Base-by-base conservation (phyloP, 2,329 filamentous ascomycete species). In the Cytospora chrysosperma region DNA sequence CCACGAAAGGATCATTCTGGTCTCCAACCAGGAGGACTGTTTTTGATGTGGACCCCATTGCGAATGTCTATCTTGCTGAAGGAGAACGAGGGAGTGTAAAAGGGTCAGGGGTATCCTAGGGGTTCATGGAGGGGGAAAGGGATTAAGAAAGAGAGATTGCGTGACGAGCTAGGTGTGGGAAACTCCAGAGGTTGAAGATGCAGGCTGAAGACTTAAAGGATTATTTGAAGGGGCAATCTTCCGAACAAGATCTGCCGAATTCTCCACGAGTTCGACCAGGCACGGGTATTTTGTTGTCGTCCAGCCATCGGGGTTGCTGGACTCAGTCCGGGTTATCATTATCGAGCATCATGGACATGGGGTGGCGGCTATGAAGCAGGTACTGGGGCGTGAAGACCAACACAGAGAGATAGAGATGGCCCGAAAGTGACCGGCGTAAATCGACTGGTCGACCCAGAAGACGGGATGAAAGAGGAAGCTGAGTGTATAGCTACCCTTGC, bases 1-100 rank as follows among this genome's bases (percentile, higher is more conserved):
- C 47, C n/a, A 62, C 55, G 15, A 62, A 62, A 24, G 54, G 53
- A 47, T 62, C 60, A 34, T 62, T 62, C 60, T 62, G 54, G 27
- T 62, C 60, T 62, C 60, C 60, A 15, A 62, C 55, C 24, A 62
- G 60, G 54, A 62, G 54, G 34, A 62, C 60, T 30, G 60, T 62
- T 55, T 62, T 62, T 28, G 60, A 52, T 50, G 54, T 62, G 55
- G 60, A 62, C 34, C 54, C 60, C 54, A 62, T 62, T 62, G 54
- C 43, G 49, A n/a, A 13, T 51, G 49, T 30, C 21, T 50, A 27
- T 52, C 50, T 43, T 27, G 21, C 32, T 32, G 49, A 58, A 58
- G 50, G n/a, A 28, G n/a, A 49, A 28, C 43, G 60, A 57, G 60
- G 34, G 32, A 53, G 32, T n/a, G 32, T 53, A 58, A 12, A n/a